Evolutionary conservation across 192 early-diverging fungal genomes (phyloP), one percentile per base, ranked within the genome.

Genomic region (Podila horticola): DNA sequence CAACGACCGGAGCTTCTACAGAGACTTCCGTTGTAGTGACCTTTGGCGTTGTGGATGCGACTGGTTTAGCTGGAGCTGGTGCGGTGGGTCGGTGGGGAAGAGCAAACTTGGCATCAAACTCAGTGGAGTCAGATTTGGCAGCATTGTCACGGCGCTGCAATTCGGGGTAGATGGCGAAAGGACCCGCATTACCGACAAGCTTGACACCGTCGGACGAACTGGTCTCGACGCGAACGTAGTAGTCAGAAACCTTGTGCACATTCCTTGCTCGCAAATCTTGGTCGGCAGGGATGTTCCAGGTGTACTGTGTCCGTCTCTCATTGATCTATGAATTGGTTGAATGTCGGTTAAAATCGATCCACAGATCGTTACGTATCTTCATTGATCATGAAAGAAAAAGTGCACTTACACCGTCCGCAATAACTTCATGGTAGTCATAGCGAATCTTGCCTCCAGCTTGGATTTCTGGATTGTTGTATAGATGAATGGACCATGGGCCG

Each of bases 381-480:
- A 6, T 38, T 17, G 2, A 8, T 17, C 2, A 17, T 26, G 20
- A 49, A 41, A 28, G 34, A 36, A 45, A 45, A 50, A 19, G 64
- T 8, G n/a, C 51, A 45, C 68, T 67, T 67, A 79, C 75, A 11
- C 52, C 65, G 22, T 66, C 65, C 12, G 69, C 75, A 50, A 79
- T 64, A n/a, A 79, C 69, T 64, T 79, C 69, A 28, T 71, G 69
- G 29, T 62, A 72, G 38, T 79, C 75, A 45, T 50, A 77, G 2
- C 68, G 34, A 24, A 77, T 30, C 20, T 57, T 66, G 3, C 58
- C 69, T 2, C 26, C 48, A 2, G 13, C 34, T 15, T 71, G 41
- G 26, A 77, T 71, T 13, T 77, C 68, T 15, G 69, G 74, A 26
- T 77, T 77, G 33, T 77, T 77, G 19, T 77, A 77, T 5, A 77